Evolutionary conservation across 2,329 filamentous ascomycete genomes (phyloP).

Genomic region (Microsporum canis): DNA sequence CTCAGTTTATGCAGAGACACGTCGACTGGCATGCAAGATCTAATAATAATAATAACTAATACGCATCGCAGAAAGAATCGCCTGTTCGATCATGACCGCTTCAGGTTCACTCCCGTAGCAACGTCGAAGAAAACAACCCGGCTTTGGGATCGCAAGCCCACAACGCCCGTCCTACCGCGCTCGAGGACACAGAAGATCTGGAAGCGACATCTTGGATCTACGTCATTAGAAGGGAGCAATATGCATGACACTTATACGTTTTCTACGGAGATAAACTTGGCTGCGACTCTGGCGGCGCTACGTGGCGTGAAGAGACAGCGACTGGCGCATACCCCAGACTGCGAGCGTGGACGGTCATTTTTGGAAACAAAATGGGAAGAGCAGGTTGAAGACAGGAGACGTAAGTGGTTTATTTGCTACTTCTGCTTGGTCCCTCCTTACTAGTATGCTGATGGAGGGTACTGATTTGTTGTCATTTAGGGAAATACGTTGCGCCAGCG

Average conservation of each 20-base stretch:
- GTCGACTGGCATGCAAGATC: not conserved
- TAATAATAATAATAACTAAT: not conserved
- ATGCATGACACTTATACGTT: conserved; percentile 16
- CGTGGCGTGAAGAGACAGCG: conserved; percentile 30
- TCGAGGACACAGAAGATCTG: conserved; percentile 36
- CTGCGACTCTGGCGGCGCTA: conserved; percentile 19
- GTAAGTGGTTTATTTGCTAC: conserved; percentile 18
- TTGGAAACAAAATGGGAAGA: conserved; percentile 34
- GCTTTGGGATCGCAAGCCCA: conserved; percentile 37
- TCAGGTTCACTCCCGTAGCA: conserved; percentile 34
- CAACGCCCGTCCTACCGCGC: conserved; percentile 30
- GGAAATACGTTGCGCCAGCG: conserved; percentile 3
- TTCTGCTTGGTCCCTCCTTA: not conserved
- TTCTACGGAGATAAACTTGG: conserved; percentile 25
- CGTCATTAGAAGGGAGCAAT: conserved; percentile 15
- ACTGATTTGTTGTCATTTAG: not conserved
- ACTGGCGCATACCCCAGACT: conserved; percentile 13
- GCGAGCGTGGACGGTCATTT: conserved; percentile 25
- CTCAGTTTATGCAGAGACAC: not conserved
- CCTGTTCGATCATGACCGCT: conserved; percentile 15
- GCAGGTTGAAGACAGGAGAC: conserved; percentile 21
- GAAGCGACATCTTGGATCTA: conserved; percentile 33
- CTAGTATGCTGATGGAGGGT: not conserved
- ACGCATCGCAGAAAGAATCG: not conserved
- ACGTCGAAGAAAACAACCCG: conserved; percentile 26